These are phyloP conservation scores for Monosporascus sp. DNA, from an alignment of 2,329 filamentous ascomycete genomes.

Conservation along the genomic window DNA sequence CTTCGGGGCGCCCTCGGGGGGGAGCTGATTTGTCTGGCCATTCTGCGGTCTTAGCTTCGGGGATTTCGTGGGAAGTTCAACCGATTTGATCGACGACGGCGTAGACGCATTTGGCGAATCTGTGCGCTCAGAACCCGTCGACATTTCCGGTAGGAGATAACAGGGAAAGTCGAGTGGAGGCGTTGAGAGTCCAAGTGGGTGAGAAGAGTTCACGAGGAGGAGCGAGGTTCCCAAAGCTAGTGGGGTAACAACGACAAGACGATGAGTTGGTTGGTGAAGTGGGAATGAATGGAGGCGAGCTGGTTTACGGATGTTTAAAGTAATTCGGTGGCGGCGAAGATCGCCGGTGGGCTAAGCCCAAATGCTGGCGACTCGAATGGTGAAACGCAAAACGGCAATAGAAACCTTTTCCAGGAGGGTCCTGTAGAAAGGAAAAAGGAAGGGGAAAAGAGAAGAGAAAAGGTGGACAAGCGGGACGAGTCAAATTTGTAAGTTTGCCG, in stretches of 20 bases:
- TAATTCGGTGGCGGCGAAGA: conserved; percentile 23
- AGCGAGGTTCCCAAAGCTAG: too few relatives aligned
- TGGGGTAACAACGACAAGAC: too few relatives aligned
- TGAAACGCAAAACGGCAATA: conserved; percentile 24
- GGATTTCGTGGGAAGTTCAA: conserved; percentile 23
- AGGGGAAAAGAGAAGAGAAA: neutral
- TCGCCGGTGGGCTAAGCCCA: conserved; percentile 30
- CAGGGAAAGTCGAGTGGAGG: conserved; percentile 2
- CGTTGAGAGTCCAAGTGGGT: neutral
- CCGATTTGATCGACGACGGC: conserved; percentile 28
- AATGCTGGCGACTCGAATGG: conserved; percentile 21
- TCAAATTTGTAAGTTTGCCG: neutral
- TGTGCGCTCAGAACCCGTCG: conserved; percentile 27
- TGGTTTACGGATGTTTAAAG: conserved; percentile 3
- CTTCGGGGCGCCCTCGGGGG: conserved; percentile 31
- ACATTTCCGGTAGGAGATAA: conserved; percentile 21
- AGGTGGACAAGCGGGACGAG: neutral
- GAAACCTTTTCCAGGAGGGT: neutral
- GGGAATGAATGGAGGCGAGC: neutral
- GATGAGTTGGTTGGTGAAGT: neutral
- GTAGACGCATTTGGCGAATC: conserved; percentile 25
- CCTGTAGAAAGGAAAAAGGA: neutral
- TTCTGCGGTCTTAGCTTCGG: conserved; percentile 25
- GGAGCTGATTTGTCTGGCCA: conserved; percentile 15
- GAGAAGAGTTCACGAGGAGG: too few relatives aligned